Evolutionary conservation across 2,329 filamentous ascomycete species (phyloP), one percentile per base, ranked within the genome.

Genomic region (Colletotrichum truncatum): DNA sequence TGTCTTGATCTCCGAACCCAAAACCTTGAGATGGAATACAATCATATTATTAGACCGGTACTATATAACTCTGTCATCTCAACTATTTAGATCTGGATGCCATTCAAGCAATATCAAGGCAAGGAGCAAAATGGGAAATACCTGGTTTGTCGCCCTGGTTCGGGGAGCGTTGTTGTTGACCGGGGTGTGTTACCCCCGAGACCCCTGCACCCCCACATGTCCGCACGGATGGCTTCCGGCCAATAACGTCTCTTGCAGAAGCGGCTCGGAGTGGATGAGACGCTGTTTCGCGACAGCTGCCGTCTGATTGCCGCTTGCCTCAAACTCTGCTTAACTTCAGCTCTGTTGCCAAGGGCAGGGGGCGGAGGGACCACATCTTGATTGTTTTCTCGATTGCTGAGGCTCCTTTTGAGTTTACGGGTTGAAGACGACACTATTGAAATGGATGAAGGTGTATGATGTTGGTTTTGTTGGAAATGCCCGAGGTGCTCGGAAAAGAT

Each of bases 301-400:
- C 41, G 66, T 67, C 51, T 67, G 66, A 67, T 64, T 63, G 63
- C 16, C 63, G 36, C 21, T 3, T 49, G 39, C 28, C 57, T 66
- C 63, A 63, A 63, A 66, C 63, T 66, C 63, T 56, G 63, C 51
- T 63, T 51, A 45, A 66, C 63, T 55, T 39, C 57, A 56, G 28
- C 34, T 16, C 21, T 26, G 10, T 23, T 49, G 43, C 16, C 49
- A 56, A 16, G 34, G n/a, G 48, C 57, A 39, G 16, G 49, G 63
- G 63, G 7, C 25, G 43, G 63, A 43, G 14, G 43, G 57, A 26
- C 49, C 57, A 65, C 51, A 49, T n/a, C 51, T 56, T 51, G 43
- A 36, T 45, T 49, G 51, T 12, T 18, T 28, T 16, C 8, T 8
- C 10, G 41, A 39, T 28, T 36, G 9, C n/a, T 57, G 59, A 57